Percentiles rank a stretch among this genome's conserved stretches.
phyloP scores from a whole-genome alignment of 2,329 filamentous ascomycete species.

The Microdochium nivale region DNA sequence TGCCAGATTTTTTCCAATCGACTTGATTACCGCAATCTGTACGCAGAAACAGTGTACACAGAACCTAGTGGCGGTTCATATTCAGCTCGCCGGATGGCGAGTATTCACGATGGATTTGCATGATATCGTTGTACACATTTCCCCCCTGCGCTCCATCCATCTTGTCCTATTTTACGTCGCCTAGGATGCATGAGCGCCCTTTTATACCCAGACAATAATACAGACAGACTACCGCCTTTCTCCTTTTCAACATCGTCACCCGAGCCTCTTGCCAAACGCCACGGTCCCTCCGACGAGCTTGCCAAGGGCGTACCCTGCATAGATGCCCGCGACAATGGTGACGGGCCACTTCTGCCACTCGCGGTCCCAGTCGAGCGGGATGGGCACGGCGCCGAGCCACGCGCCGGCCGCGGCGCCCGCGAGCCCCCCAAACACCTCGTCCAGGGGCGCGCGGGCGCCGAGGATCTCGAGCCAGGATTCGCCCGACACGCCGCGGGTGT shows the following conservation, averaged over 20 bases:
- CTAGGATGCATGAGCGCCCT: no score
- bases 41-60: no score
- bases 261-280: constrained; percentile 35
- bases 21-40: no score
- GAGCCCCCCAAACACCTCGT: constrained; percentile 76
- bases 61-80: no score
- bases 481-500: constrained; percentile 71
- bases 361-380: constrained; percentile 96
- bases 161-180: no score
- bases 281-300: constrained; percentile 50
- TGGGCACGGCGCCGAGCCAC: constrained; percentile 90
- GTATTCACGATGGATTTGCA: no score
- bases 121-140: no score
- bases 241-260: background rate
- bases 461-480: constrained; percentile 63
- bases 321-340: constrained; percentile 77
- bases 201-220: no score
- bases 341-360: constrained; percentile 98
- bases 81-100: no score
- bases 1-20: no score
- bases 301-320: constrained; percentile 68
- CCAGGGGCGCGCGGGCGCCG: constrained; percentile 61
- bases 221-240: background rate
- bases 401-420: constrained; percentile 73
- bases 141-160: no score